Evolutionary conservation across 768 basidiomycete species (phyloP), one percentile per base, ranked within the genome.

Genomic region (Suillus weaverae): DNA sequence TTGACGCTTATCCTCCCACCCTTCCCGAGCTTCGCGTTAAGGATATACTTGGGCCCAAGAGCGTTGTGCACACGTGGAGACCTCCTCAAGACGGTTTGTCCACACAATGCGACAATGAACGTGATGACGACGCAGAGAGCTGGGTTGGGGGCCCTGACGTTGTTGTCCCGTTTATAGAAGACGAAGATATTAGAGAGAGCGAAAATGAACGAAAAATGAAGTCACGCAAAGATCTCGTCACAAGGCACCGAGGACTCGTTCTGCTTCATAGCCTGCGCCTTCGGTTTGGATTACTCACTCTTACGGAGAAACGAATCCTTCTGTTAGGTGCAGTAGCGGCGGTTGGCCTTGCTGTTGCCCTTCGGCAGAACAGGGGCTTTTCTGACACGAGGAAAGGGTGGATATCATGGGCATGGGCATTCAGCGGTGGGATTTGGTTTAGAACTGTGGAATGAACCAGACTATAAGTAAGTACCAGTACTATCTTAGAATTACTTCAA

Each of bases 31-130:
- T 94, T 14, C 72, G 68, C 4, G 77, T 91, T 18, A 76, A 82
- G 7, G 77, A 80, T 35, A 90, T 90, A 56, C 86, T 94, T 84
- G 92, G 92, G 10, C 90, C 89, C 1, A 87, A 90, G 69, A 92
- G 90, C 70, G 89, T 85, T 43, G 79, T 92, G 60, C 85, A 83
- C 72, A 93, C 92, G 10, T 94, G 91, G 91, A 76, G n/a, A 73
- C 85, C 50, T 85, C 84, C 56, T 13, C 62, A 61, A 60, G 20
- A 22, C 18, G 16, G 30, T n/a, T 62, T 59, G 32, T 62, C 46
- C 9, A 18, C 30, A 22, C 16, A 14, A 35, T 60, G 20, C 13
- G 54, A 26, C 33, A 35, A 22, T 22, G n/a, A 30, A 60, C n/a
- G 74, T 9, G 87, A 88, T 68, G 78, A 82, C 60, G 83, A 81